Base-by-base conservation (phyloP, 306 rosid species). In the Cercis canadensis region DNA sequence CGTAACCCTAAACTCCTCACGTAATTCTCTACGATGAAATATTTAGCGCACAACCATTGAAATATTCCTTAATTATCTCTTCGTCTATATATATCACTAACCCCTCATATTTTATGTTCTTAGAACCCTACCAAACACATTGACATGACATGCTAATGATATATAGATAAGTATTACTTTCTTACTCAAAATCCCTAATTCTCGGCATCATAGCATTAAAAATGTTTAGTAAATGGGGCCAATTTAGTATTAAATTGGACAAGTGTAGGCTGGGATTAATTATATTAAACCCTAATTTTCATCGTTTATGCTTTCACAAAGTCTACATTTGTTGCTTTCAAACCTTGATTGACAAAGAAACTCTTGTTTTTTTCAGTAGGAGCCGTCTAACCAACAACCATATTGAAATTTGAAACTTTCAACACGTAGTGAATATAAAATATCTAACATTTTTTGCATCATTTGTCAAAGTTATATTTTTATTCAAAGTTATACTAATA, bases 371-470 rank as follows among this genome's bases (percentile, higher is more conserved):
- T 60, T 52, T 49, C 4, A 43, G 16, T 24, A 29, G 57, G 46
- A 71, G 70, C 74, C 74, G 80, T 51, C 65, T 39, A n/a, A 34
- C 79, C 69, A 74, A 80, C 86, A 46, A 70, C 82, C 74, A 56
- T 17, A 9, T 79, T 65, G 83, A 84, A 70, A 78, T 51, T 80
- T 49, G 53, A 84, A 80, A 77, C 63, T 66, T 14, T 1, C 24
- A 46, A 21, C 61, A 41, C 51, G 32, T 12, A 15, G 6, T 36
- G n/a, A 15, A 43, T 37, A 46, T 64, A 15, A 39, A 24, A 45
- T 11, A 63, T 80, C 77, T 63, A 68, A 40, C 70, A 24, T 16
- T 57, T 33, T 11, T 34, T 4, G 53, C 8, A 36, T 16, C 29
- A 16, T 16, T 37, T 60, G 60, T 36, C n/a, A 14, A 29, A 45